Evolutionary conservation across 2,329 filamentous ascomycete genomes (phyloP).

Genomic region (Colletotrichum tropicale): DNA sequence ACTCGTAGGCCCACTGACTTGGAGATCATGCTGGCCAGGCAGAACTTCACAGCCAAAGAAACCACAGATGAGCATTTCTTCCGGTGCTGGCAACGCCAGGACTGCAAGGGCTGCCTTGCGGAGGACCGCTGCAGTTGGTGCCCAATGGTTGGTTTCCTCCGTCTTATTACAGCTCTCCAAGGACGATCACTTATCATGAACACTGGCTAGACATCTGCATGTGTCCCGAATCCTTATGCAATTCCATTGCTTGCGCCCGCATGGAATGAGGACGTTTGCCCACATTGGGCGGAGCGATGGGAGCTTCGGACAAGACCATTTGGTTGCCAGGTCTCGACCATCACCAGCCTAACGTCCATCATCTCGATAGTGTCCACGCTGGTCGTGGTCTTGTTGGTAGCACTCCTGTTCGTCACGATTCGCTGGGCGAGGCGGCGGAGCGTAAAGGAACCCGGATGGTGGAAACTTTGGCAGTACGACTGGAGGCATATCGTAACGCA

Average conservation of each 20-base stretch:
- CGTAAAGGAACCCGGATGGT: conserved; percentile 21
- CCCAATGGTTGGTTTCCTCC: conserved; percentile 47
- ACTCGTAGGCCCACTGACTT: not conserved
- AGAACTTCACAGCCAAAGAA: conserved; percentile 34
- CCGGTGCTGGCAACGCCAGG: conserved; percentile 56
- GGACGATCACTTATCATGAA: not conserved
- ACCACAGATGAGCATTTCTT: conserved; percentile 43
- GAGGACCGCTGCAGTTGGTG: conserved; percentile 55
- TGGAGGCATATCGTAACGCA: not conserved
- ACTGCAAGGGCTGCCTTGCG: conserved; percentile 51
- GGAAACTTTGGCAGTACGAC: conserved; percentile 21
- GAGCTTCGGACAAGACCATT: conserved; percentile 42
- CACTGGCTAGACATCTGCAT: conserved; percentile 51
- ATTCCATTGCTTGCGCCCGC: conserved; percentile 55
- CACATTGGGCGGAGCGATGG: conserved; percentile 50
- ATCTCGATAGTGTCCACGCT: conserved; percentile 37
- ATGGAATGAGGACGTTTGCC: conserved; percentile 55
- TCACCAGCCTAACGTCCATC: conserved; percentile 41
- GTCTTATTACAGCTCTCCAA: not conserved
- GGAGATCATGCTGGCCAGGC: not conserved
- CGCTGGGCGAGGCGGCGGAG: conserved; percentile 13
- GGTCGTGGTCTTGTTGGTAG: conserved; percentile 25
- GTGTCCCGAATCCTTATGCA: conserved; percentile 53
- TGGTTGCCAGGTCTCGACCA: conserved; percentile 46
- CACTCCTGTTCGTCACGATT: conserved; percentile 18